Conservation (phyloP, 2,329 filamentous ascomycete genomes). For the Alternaria rosae region DNA sequence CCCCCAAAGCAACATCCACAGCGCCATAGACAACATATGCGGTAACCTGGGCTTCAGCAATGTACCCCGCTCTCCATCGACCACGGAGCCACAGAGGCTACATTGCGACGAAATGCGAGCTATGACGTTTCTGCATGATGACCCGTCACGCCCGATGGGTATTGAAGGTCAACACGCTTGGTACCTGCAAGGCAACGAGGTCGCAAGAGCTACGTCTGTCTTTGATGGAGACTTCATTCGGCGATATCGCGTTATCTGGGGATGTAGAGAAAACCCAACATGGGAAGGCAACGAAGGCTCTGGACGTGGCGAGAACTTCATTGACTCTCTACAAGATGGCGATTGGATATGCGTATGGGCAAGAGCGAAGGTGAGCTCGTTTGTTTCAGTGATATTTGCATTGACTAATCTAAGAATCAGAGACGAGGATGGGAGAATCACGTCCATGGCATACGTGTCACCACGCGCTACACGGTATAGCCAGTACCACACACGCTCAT, state of each 20-base stretch:
- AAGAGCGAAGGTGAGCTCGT: constrained; percentile 27
- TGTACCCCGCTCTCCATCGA: constrained; percentile 10
- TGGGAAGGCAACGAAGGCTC: constrained; percentile 17
- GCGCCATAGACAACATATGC: not conserved
- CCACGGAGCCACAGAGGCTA: constrained; percentile 15
- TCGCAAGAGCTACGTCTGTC: constrained; percentile 17
- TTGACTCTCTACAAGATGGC: constrained; percentile 18
- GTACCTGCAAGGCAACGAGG: constrained; percentile 31
- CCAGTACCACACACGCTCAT: not conserved
- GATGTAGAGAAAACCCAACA: constrained; percentile 10
- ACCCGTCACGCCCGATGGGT: not conserved
- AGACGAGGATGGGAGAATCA: constrained; percentile 29
- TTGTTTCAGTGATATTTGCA: not conserved
- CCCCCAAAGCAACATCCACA: not conserved
- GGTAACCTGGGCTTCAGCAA: not conserved
- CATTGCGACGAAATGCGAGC: constrained; percentile 21
- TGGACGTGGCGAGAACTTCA: constrained; percentile 23
- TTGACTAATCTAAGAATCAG: constrained; percentile 7
- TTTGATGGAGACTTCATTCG: constrained; percentile 23
- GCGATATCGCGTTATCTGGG: constrained; percentile 23
- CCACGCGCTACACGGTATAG: constrained; percentile 20
- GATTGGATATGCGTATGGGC: constrained; percentile 30
- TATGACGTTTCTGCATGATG: not conserved
- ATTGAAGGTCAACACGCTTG: constrained; percentile 24
- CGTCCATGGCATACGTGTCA: constrained; percentile 20